Percentiles rank a stretch among this genome's conserved stretches.
Evolutionary conservation across 306 rosid species (phyloP).

Genomic region (Malus asiatica): DNA sequence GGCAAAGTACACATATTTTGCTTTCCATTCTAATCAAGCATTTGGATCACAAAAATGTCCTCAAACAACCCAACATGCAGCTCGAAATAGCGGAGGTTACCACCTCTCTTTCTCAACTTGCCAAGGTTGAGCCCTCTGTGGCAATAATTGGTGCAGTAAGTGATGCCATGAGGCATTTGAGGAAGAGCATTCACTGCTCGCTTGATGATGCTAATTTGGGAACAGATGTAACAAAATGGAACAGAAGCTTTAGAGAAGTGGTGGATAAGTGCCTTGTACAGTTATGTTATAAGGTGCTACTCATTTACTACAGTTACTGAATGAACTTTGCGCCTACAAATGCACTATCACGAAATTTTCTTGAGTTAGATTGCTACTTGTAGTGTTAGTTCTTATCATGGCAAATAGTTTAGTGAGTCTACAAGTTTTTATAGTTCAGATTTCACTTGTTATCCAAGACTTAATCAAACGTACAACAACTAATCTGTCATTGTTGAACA

Average conservation of each 20-base stretch:
- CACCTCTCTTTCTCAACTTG: conserved; percentile 61
- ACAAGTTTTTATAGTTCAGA: background rate
- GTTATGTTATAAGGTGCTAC: conserved; percentile 65
- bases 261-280: conserved; percentile 85
- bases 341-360: background rate
- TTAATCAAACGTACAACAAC: conserved; percentile 1
- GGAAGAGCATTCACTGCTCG: conserved; percentile 69
- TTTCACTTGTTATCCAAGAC: background rate
- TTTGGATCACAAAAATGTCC: conserved; percentile 81
- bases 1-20: conserved; percentile 70
- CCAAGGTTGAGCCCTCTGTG: conserved; percentile 67
- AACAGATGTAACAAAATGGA: conserved; percentile 48
- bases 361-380: conserved; percentile 14
- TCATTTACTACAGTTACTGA: background rate
- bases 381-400: conserved; percentile 5
- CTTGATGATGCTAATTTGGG: conserved; percentile 52
- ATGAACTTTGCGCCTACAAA: background rate
- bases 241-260: conserved; percentile 55
- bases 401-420: background rate
- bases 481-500: conserved; percentile 36
- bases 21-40: conserved; percentile 79
- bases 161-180: conserved; percentile 81
- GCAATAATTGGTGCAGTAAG: conserved; percentile 63
- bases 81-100: conserved; percentile 75
- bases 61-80: conserved; percentile 69